phyloP scores from a whole-genome alignment of 805 yeast species.

The Suhomyces vadensis region DNA sequence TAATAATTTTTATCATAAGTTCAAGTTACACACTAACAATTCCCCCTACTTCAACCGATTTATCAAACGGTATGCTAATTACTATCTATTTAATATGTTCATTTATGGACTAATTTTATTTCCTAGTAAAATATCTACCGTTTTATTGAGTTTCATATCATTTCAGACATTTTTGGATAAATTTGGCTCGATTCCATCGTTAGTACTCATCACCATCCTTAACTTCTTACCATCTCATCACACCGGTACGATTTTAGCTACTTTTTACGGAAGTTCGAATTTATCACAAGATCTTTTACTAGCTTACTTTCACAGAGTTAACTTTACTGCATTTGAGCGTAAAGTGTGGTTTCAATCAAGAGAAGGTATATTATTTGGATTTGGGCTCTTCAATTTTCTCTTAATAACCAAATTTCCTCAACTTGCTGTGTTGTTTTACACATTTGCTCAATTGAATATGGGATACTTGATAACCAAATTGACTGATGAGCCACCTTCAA shows the following conservation, averaged over 20 bases:
- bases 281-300: constrained; percentile 47
- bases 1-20: not conserved
- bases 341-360: constrained; percentile 53
- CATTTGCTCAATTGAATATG: constrained; percentile 53
- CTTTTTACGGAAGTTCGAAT: constrained; percentile 48
- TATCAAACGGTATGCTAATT: constrained; percentile 17
- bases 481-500: constrained; percentile 44
- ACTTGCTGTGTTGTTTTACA: constrained; percentile 49
- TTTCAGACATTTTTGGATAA: constrained; percentile 45
- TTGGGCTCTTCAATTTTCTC: constrained; percentile 49
- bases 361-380: constrained; percentile 57
- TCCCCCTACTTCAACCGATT: constrained; percentile 22
- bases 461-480: constrained; percentile 57
- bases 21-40: constrained; percentile 5
- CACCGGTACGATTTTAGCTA: constrained; percentile 38
- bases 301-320: constrained; percentile 52
- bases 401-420: constrained; percentile 44
- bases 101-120: constrained; percentile 26
- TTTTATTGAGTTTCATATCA: constrained; percentile 44
- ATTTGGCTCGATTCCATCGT: constrained; percentile 49
- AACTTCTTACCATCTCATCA: constrained; percentile 35
- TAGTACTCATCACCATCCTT: constrained; percentile 35
- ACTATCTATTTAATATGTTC: constrained; percentile 26
- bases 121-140: constrained; percentile 32
- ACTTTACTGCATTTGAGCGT: constrained; percentile 43